Evolutionary conservation across 208 protist genomes (phyloP), one percentile per base, ranked within the genome.

Genomic region (Dictyostelium gargantuum): DNA sequence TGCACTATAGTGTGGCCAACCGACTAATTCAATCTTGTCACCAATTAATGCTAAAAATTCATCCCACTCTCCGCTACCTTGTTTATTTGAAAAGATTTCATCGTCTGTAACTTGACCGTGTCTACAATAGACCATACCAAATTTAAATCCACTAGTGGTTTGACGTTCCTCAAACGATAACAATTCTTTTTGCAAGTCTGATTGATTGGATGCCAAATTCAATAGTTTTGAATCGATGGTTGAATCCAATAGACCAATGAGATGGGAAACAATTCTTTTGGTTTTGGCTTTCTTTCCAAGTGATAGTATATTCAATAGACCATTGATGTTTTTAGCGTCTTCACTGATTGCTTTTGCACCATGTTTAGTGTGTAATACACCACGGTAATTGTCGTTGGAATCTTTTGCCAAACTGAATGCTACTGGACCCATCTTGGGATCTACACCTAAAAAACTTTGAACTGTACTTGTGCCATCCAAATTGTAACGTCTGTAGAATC

Each of bases 11-110:
- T 93, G 84, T 56, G 63, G 93, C 74, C 93, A 96, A 32, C 94
- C 94, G 13, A 95, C 58, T 0, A 96, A 61, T 50, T 95, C 61
- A 32, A 96, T 91, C 17, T 72, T 77, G n/a, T 89, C 91, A 35
- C 95, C 95, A 8, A 96, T 38, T 9, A 96, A 81, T 80, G 91
- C 70, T 29, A 96, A 52, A 74, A 96, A 96, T 21, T 91, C 72
- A 4, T 94, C 91, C 73, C 95, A 96, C 15, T 94, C 93, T 10
- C 26, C 32, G 6, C 48, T 81, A 10, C 92, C 85, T 80, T 17
- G 26, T 46, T 32, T 35, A 63, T 96, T 96, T 3, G 77, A 76
- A 35, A 94, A 96, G 13, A 96, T 93, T 23, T 96, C 93, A 54
- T 91, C 73, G 19, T 91, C 84, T 2, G 32, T 72, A 0, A n/a